These are phyloP conservation scores for Beauveria australis DNA, from an alignment of 2,329 filamentous ascomycete species.

Conservation along the genomic window DNA sequence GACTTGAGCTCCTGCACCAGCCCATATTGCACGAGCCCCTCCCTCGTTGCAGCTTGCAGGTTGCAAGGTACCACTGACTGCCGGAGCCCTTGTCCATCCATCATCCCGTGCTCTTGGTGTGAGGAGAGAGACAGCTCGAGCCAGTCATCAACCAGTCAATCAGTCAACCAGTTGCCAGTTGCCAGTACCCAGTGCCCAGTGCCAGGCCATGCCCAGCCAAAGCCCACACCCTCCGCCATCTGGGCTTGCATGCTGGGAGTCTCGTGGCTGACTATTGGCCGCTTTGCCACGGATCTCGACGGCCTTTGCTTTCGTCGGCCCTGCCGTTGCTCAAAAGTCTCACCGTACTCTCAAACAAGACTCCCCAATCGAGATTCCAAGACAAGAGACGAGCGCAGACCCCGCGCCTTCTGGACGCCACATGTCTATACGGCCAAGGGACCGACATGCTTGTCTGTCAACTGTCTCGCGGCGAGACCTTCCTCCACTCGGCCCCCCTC, in stretches of 20 bases:
- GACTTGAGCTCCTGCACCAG: neutral
- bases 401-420: neutral
- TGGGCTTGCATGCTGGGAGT: neutral
- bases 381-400: neutral
- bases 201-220: neutral
- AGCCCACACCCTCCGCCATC: neutral
- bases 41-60: neutral
- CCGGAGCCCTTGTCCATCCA: constrained; percentile 1
- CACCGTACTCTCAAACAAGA: neutral
- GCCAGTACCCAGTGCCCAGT: neutral
- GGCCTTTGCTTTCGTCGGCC: neutral
- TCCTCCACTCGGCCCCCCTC: neutral
- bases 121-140: neutral
- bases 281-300: constrained; percentile 3
- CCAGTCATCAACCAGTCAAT: neutral
- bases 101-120: neutral
- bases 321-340: neutral
- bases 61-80: constrained; percentile 9
- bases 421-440: neutral
- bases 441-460: neutral
- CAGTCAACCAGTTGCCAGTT: neutral
- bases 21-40: neutral
- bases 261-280: neutral
- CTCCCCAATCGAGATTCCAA: too few species aligned
- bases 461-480: neutral